Percentiles rank a stretch among this genome's conserved stretches.
phyloP scores from a whole-genome alignment of 495 filamentous ascomycete species.

The Hyaloscypha bicolor region DNA sequence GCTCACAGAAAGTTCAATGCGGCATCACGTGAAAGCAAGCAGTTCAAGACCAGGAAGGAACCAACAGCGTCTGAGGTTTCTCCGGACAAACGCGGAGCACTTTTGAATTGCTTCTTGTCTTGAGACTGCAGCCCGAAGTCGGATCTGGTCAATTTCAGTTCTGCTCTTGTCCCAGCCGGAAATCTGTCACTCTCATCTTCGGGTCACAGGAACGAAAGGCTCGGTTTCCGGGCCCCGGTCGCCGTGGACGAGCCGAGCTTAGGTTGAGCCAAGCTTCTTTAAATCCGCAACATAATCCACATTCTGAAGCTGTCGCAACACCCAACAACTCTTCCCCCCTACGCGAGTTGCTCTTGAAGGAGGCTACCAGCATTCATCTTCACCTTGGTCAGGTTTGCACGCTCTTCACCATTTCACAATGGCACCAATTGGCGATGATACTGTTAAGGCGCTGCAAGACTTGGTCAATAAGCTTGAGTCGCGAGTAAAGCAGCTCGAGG shows the following conservation, averaged over 20 bases:
- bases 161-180: constrained; percentile 3
- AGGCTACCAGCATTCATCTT: background rate
- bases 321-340: constrained; percentile 5
- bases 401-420: constrained; percentile 50
- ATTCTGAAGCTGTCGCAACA: constrained; percentile 21
- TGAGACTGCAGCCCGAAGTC: background rate
- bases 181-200: background rate
- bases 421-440: constrained; percentile 82
- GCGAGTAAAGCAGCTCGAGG: constrained; percentile 78
- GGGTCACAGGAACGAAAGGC: constrained; percentile 18
- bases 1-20: background rate
- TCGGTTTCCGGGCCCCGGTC: background rate
- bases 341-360: constrained; percentile 1
- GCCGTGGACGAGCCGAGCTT: constrained; percentile 23
- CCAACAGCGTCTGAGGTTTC: background rate
- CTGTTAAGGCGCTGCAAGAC: constrained; percentile 71
- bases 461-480: constrained; percentile 81
- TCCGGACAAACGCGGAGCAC: background rate
- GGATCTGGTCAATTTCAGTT: background rate
- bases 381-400: constrained; percentile 34
- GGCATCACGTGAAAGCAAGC: constrained; percentile 12
- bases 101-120: background rate
- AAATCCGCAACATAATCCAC: constrained; percentile 20
- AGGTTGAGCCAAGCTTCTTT: background rate
- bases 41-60: background rate